Percentiles rank a stretch among this genome's conserved stretches.
These are phyloP conservation scores for Urostyla sp. DNA, from an alignment of 73 alveolate genomes.

Conservation along the genomic window DNA sequence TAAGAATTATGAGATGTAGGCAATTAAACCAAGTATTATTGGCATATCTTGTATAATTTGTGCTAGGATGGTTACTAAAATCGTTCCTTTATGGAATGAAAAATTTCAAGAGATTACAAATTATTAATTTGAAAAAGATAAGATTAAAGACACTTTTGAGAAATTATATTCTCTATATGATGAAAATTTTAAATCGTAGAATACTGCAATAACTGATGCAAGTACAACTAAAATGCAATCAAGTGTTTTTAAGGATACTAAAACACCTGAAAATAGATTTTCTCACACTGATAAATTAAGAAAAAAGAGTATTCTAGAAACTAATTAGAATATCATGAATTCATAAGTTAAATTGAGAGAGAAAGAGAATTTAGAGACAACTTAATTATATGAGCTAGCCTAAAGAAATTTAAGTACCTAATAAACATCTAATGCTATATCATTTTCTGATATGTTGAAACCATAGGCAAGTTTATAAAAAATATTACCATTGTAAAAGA, in stretches of 20 bases:
- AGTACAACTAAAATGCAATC: background rate
- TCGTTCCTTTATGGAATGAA: slow-evolving; percentile 12
- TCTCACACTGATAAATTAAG: background rate
- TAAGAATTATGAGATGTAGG: background rate
- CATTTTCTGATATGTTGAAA: too few species aligned
- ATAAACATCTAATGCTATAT: too few species aligned
- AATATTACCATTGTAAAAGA: background rate
- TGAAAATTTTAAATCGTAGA: background rate
- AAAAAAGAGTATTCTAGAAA: background rate
- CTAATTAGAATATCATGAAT: background rate
- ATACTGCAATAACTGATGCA: background rate
- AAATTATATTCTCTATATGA: background rate
- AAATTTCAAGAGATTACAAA: background rate
- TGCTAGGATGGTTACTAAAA: background rate
- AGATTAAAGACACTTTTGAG: slow-evolving; percentile 4
- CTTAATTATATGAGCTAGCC: background rate
- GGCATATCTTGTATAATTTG: background rate
- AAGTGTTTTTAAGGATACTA: slow-evolving; percentile 19
- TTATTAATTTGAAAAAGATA: background rate
- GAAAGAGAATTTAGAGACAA: too few species aligned
- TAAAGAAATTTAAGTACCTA: background rate
- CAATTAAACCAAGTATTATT: background rate
- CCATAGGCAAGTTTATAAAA: background rate
- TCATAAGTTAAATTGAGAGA: background rate
- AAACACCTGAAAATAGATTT: background rate